Base-by-base conservation (phyloP, 495 filamentous ascomycete genomes). In the Achaetomiella virescens region DNA sequence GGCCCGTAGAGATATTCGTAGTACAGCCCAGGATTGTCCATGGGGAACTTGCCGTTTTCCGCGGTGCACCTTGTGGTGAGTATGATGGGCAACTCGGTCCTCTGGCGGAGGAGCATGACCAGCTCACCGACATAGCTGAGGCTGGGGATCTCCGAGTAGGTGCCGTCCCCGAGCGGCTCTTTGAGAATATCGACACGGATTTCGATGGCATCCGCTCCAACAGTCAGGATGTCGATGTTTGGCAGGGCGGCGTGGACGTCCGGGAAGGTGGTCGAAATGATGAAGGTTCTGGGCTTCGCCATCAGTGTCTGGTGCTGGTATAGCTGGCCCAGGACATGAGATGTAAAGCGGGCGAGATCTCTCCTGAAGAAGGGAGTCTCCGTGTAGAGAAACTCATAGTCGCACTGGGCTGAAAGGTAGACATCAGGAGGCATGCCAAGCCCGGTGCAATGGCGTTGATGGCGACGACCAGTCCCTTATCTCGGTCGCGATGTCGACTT, bases 231-330 rank as follows among this genome's bases (percentile, higher is more conserved):
- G 71, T 91, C 87, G 41, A 93, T 75, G 67, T 91, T 91, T 1
- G 89, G 85, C 51, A 91, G 71, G n/a, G 87, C 88, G 29, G 88
- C 84, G 61, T 83, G 85, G 3, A 93, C 88, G 66, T 91, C 88
- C 0, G 89, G 87, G 57, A 93, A 93, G 2, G 89, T 93, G 0
- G 87, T 90, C 37, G 88, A 91, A 54, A 93, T 90, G 59, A 91
- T 83, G 66, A 86, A 90, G 0, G 88, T 91, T 42, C 87, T 76
- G 27, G 79, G 78, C 62, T 91, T 91, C 37, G 81, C 83, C 68
- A 86, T 82, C 55, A 93, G 70, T 35, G 86, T 82, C 57, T 85
- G 84, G 65, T 91, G 87, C 31, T 84, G 85, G 53, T 79, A 80
- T 43, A 84, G 80, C 71, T 91, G 87, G 2, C 89, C 88, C 27